Evolutionary conservation across 805 yeast species (phyloP).

Genomic region (Debaryomyces tyrocola): DNA sequence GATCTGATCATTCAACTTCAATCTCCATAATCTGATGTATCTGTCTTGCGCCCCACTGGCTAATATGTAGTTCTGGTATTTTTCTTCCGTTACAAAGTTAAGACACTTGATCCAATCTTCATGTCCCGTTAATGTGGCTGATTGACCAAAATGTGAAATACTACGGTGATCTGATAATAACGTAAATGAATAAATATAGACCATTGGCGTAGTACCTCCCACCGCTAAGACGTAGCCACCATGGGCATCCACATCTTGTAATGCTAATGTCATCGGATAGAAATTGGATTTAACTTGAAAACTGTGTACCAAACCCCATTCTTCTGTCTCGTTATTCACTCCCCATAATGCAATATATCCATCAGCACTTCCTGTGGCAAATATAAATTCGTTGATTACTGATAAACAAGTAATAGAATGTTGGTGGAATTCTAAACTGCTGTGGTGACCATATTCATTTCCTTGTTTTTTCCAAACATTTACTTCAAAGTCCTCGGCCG

Average conservation of each 20-base stretch:
- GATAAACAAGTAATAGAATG: constrained; percentile 58
- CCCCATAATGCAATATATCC: constrained; percentile 60
- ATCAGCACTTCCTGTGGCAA: constrained; percentile 64
- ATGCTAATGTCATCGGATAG: constrained; percentile 35
- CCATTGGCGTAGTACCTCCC: constrained; percentile 66
- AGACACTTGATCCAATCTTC: constrained; percentile 94
- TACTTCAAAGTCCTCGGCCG: constrained; percentile 66
- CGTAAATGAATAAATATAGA: constrained; percentile 56
- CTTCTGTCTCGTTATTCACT: constrained; percentile 14
- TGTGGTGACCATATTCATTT: constrained; percentile 25
- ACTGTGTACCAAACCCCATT: constrained; percentile 23
- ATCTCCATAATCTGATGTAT: constrained; percentile 86
- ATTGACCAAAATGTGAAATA: constrained; percentile 26
- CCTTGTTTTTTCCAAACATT: constrained; percentile 53
- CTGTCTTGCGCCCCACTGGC: constrained; percentile 95
- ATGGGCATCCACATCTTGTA: constrained; percentile 28
- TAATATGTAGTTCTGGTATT: constrained; percentile 55
- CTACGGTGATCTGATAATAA: constrained; percentile 8
- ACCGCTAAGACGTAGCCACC: constrained; percentile 53
- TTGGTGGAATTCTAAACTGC: constrained; percentile 38
- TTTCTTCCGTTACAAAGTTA: constrained; percentile 51
- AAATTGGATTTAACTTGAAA: constrained; percentile 47
- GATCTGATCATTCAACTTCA: constrained; percentile 54
- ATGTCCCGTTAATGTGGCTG: constrained; percentile 76
- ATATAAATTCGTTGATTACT: constrained; percentile 33